Base-by-base conservation (phyloP, 805 yeast genomes). In the Ogataea sp. region DNA sequence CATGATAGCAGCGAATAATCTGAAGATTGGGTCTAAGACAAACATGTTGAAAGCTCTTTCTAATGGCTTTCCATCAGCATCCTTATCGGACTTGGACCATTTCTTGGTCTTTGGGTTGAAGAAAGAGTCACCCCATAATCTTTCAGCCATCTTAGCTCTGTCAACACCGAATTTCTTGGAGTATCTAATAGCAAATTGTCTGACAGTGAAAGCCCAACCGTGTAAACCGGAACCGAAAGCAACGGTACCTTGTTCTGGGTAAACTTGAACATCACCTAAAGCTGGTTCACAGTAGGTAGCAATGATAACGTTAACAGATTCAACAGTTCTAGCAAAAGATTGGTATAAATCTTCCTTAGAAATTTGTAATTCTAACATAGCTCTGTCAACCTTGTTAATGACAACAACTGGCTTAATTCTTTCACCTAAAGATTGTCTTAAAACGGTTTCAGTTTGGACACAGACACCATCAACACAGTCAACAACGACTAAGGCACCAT, bases 31-130 rank as follows among this genome's bases (percentile, higher is more conserved):
- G 78, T 90, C 97, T 71, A 90, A 78, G 53, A 90, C 85, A 76
- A 90, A 93, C 95, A 86, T 87, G 89, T 85, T 87, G 95, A 90
- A 90, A 64, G 97, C 97, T 82, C 98, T 88, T 76, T 90, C 97
- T 65, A 90, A 81, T 44, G 79, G 70, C 75, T 87, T 83, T 62
- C 98, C 98, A 60, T 82, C 85, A 61, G 97, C 94, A 63, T 88
- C 97, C 67, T 80, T 86, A 61, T 80, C 94, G 73, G 83, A 84
- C 88, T 80, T 86, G 60, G 97, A 75, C 97, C 97, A 90, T 76
- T 90, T 90, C 84, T 89, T 90, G 73, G 97, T 90, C 85, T 89
- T 90, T 73, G 97, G 97, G 88, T 93, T 93, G 83, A 90, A 93
- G 93, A 75, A 90, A 71, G 95, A 83, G 78, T 90, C 97, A 73